phyloP scores from a whole-genome alignment of 768 basidiomycete species.

The Lactarius vividus region DNA sequence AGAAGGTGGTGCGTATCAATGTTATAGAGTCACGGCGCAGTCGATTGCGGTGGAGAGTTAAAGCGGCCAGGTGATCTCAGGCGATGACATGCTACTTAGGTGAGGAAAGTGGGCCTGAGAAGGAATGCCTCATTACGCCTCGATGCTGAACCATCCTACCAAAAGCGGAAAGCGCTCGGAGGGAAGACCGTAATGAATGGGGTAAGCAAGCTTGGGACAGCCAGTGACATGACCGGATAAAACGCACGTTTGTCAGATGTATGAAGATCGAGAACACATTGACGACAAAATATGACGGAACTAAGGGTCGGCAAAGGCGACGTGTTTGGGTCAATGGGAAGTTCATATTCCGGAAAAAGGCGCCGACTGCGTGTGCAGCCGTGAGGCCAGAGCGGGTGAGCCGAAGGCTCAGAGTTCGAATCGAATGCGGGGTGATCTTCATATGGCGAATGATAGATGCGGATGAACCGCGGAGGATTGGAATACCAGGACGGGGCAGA shows the following conservation, averaged over 20 bases:
- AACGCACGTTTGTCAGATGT: constrained; percentile 22
- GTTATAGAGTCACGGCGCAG: constrained; percentile 2
- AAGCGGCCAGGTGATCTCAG: background rate
- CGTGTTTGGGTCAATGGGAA: constrained; percentile 11
- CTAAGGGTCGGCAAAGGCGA: constrained; percentile 8
- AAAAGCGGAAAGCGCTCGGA: constrained; percentile 17
- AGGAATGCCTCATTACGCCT: constrained; percentile 13
- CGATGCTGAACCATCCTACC: constrained; percentile 10
- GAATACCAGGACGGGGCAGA: constrained; percentile 4
- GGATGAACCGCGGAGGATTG: constrained; percentile 6
- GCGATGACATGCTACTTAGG: constrained; percentile 9
- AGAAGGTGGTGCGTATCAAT: background rate
- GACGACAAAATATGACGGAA: constrained; percentile 21
- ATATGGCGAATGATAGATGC: background rate
- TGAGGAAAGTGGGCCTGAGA: constrained; percentile 15
- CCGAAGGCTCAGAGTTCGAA: background rate
- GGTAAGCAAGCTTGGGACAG: constrained; percentile 12
- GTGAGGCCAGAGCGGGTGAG: background rate
- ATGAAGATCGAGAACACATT: constrained; percentile 14
- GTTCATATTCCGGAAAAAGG: constrained; percentile 7
- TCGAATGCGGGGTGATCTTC: constrained; percentile 1
- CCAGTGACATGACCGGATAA: constrained; percentile 6
- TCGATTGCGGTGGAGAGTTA: background rate
- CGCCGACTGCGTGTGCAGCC: background rate
- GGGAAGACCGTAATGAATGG: constrained; percentile 16